Evolutionary conservation across 1,139 yeast species (phyloP).

Genomic region (Pichiaceae sp.): DNA sequence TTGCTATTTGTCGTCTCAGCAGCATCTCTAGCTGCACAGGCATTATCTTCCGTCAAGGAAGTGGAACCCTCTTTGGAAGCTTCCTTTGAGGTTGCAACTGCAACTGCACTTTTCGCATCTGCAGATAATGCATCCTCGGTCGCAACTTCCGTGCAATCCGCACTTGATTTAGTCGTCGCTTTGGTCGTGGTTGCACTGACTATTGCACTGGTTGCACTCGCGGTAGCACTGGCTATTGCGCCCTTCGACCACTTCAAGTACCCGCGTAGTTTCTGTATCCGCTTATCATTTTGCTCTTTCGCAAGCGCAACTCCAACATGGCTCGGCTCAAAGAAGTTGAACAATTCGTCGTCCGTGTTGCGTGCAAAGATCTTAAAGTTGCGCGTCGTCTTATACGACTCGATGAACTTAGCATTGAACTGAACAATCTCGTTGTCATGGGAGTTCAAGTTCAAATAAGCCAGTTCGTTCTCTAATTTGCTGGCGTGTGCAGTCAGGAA

Average conservation of each 20-base stretch:
- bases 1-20: no score
- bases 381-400: conserved; percentile 55
- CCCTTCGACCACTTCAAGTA: not conserved
- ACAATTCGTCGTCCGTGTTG: conserved; percentile 79
- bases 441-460: conserved; percentile 14
- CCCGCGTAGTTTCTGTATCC: not conserved
- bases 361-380: conserved; percentile 65
- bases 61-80: no score
- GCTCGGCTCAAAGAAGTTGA: conserved; percentile 77
- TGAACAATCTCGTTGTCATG: conserved; percentile 34
- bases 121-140: no score
- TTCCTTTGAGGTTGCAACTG: no score
- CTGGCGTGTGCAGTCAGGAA: conserved; percentile 32
- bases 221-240: no score
- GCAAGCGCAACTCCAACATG: conserved; percentile 31
- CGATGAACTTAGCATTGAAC: conserved; percentile 52
- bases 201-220: no score
- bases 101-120: no score
- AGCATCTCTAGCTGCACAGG: no score
- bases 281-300: not conserved
- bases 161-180: no score
- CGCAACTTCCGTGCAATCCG: no score
- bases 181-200: no score
- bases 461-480: conserved; percentile 3
- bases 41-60: no score